These are phyloP conservation scores for Diaporthe velutina DNA, from an alignment of 2,329 filamentous ascomycete species.

Conservation along the genomic window DNA sequence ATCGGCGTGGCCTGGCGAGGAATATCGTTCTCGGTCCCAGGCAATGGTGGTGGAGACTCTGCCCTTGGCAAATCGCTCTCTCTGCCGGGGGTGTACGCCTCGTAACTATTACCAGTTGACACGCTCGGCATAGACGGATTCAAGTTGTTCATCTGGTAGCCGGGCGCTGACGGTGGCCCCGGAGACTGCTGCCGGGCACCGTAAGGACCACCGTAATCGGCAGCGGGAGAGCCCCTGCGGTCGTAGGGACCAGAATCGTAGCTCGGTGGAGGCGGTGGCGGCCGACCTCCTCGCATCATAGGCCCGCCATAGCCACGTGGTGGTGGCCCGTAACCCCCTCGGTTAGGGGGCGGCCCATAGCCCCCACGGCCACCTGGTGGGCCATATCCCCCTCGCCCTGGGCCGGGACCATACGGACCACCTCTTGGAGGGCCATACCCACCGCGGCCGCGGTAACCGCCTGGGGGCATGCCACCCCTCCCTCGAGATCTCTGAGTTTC, in stretches of 20 bases:
- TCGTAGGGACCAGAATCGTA: slow-evolving; percentile 56
- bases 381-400: slow-evolving; percentile 52
- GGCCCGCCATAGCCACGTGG: slow-evolving; percentile 50
- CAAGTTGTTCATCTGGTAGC: slow-evolving; percentile 53
- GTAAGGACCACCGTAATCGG: slow-evolving; percentile 52
- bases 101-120: slow-evolving; percentile 52
- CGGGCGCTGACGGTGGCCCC: slow-evolving; percentile 51
- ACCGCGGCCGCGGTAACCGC: slow-evolving; percentile 66
- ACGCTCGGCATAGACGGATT: slow-evolving; percentile 55
- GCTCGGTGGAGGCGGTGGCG: slow-evolving; percentile 59
- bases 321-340: slow-evolving; percentile 59
- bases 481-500: slow-evolving; percentile 66
- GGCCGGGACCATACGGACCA: slow-evolving; percentile 45
- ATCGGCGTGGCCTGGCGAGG: slow-evolving; percentile 68
- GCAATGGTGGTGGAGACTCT: slow-evolving; percentile 74
- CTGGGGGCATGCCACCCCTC: slow-evolving; percentile 60
- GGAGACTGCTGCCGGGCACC: slow-evolving; percentile 52
- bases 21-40: slow-evolving; percentile 53
- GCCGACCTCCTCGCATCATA: slow-evolving; percentile 53
- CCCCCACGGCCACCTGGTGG: slow-evolving; percentile 58
- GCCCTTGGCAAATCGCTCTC: slow-evolving; percentile 66
- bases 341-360: slow-evolving; percentile 59
- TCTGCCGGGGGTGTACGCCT: slow-evolving; percentile 59
- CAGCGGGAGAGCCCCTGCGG: slow-evolving; percentile 52
- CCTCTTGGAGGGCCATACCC: slow-evolving; percentile 56